Evolutionary conservation across 1,139 yeast species (phyloP).

Genomic region (Zygosaccharomyces pseudobailii): DNA sequence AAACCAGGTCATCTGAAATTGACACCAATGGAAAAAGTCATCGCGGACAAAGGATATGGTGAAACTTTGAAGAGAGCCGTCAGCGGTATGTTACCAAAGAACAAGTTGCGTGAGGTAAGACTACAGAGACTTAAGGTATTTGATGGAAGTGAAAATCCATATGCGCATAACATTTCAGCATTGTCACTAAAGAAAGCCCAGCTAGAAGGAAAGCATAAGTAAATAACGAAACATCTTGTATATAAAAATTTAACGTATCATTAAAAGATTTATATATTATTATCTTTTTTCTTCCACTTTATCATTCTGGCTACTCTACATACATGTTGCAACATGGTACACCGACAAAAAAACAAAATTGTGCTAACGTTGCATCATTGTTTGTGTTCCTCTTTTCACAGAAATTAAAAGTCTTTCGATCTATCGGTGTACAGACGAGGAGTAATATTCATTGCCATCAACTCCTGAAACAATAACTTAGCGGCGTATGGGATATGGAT

Average conservation of each 20-base stretch:
- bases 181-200: slow-evolving; percentile 75
- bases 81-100: slow-evolving; percentile 93
- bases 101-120: slow-evolving; percentile 72
- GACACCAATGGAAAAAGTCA: slow-evolving; percentile 74
- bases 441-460: slow-evolving; percentile 97
- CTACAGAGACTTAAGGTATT: slow-evolving; percentile 78
- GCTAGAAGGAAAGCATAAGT: slow-evolving; percentile 30
- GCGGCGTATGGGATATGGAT: slow-evolving; percentile 98
- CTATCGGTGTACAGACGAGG: slow-evolving; percentile 77
- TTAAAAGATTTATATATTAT: background rate
- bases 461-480: slow-evolving; percentile 90
- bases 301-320: slow-evolving; percentile 5
- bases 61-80: slow-evolving; percentile 84
- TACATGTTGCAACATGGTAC: slow-evolving; percentile 3
- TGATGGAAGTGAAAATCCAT: slow-evolving; percentile 88
- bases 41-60: slow-evolving; percentile 75
- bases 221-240: slow-evolving; percentile 1
- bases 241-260: background rate
- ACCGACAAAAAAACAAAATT: slow-evolving; percentile 2
- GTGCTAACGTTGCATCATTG: slow-evolving; percentile 9
- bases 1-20: slow-evolving; percentile 88
- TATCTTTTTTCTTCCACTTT: background rate
- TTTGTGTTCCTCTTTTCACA: slow-evolving; percentile 1
- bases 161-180: slow-evolving; percentile 74
- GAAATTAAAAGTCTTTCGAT: slow-evolving; percentile 33